Conservation (phyloP, 345 rosid genomes). For the Conringia planisiliqua region DNA sequence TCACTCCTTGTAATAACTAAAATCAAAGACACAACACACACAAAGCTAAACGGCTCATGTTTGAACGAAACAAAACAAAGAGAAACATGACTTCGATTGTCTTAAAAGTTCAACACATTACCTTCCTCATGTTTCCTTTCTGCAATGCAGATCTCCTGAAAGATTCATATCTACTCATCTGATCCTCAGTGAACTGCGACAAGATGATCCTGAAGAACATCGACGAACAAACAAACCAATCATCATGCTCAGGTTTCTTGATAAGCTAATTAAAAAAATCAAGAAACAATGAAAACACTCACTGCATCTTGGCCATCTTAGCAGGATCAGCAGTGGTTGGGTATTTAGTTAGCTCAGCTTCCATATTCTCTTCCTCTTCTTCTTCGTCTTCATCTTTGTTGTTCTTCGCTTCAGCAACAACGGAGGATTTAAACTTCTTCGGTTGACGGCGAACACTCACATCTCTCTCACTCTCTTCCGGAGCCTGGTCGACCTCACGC, state of each 20-base stretch:
- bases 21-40: constrained; percentile 5
- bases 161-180: constrained; percentile 91
- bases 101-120: constrained; percentile 16
- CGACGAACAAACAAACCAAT: neutral
- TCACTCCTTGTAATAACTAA: constrained; percentile 73
- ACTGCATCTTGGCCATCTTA: constrained; percentile 96
- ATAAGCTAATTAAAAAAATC: neutral
- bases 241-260: neutral
- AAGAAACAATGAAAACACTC: constrained; percentile 13
- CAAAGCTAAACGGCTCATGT: neutral
- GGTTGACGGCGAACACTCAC: constrained; percentile 11
- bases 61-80: neutral
- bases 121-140: constrained; percentile 89
- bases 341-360: constrained; percentile 72
- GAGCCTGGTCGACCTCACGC: constrained; percentile 15
- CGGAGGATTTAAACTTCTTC: constrained; percentile 22
- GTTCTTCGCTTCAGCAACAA: constrained; percentile 34
- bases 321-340: constrained; percentile 71
- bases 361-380: constrained; percentile 90
- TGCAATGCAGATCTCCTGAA: constrained; percentile 96
- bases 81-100: neutral
- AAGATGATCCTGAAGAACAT: constrained; percentile 53
- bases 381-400: constrained; percentile 66
- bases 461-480: constrained; percentile 38
- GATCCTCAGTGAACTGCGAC: constrained; percentile 74